Evolutionary conservation across 2,329 filamentous ascomycete species (phyloP).

Genomic region (Colletotrichum graminicola): DNA sequence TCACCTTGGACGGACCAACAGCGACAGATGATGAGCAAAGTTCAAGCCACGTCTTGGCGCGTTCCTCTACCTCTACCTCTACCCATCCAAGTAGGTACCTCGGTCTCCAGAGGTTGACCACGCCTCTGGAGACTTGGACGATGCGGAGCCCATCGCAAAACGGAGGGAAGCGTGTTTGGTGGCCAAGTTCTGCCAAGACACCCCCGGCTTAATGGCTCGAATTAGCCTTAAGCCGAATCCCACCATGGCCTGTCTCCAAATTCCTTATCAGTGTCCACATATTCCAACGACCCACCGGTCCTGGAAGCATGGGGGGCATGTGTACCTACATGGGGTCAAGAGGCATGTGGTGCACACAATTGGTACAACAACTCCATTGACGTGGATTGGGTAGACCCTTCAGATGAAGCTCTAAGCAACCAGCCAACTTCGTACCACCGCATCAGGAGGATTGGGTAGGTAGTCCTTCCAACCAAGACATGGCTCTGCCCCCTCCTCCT

Average conservation of each 20-base stretch:
- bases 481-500: neutral
- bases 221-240: conserved; percentile 33
- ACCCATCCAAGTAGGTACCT: too few relatives aligned
- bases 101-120: too few relatives aligned
- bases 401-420: conserved; percentile 31
- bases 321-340: neutral
- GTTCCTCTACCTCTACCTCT: neutral
- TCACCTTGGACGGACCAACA: conserved; percentile 11
- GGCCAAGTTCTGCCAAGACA: conserved; percentile 22
- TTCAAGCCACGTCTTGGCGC: conserved; percentile 29
- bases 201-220: conserved; percentile 27
- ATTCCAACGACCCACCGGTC: conserved; percentile 21
- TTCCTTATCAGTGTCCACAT: conserved; percentile 43
- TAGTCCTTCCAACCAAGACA: conserved; percentile 15
- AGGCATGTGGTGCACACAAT: conserved; percentile 30
- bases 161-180: conserved; percentile 22
- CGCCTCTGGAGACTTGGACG: neutral
- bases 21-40: conserved; percentile 16
- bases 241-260: conserved; percentile 24
- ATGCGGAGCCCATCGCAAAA: neutral
- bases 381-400: conserved; percentile 3
- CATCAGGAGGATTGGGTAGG: conserved; percentile 15
- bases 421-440: conserved; percentile 26
- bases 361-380: conserved; percentile 7
- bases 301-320: conserved; percentile 14